Base-by-base conservation (phyloP, 2,329 filamentous ascomycete species). In the Pseudogymnoascus sp. region DNA sequence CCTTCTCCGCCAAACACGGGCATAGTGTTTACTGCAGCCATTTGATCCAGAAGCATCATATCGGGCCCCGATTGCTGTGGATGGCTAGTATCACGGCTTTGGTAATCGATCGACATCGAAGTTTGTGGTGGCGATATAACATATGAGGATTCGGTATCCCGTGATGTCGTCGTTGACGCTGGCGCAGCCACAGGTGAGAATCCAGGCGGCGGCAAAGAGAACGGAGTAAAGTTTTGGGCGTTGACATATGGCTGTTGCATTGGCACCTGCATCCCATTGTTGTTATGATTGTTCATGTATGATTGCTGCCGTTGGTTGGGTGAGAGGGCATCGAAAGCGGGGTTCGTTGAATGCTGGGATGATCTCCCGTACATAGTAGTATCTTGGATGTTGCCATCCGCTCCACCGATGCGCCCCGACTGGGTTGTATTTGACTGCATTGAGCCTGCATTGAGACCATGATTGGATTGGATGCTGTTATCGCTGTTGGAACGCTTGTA, bases 1-100 rank as follows among this genome's bases (percentile, higher is more conserved):
- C 85, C 88, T 68, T 96, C 91, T 27, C 84, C 87, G 13, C 91
- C 91, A 74, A 97, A 97, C 27, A 97, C 88, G 0, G 93, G 91
- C 68, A 95, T 90, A 4, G 89, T 86, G 62, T 85, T 87, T 13
- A 81, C 80, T 70, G 82, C 81, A 44, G 81, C 75, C 81, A 87
- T 86, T 64, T 86, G 82, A 67, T 86, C 83, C 15, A 87, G 70
- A 61, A 84, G 74, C 75, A 85, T 81, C 78, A 86, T 79, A 65
- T 87, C 84, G 15, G 70, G 66, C 9, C 70, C 70, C 1, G 71
- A 72, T 63, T 72, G 70, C 48, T 72, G 71, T 60, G 67, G 63
- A 10, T 78, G 61, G 72, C 71, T 60, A 70, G 68, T 39, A 71
- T 73, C 48, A 67, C 68, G 59, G 69, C 69, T 58, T n/a, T 64